Percentiles rank a stretch among this genome's conserved stretches.
Evolutionary conservation across 805 yeast species (phyloP).

Genomic region (Kodamaea fukazawae): DNA sequence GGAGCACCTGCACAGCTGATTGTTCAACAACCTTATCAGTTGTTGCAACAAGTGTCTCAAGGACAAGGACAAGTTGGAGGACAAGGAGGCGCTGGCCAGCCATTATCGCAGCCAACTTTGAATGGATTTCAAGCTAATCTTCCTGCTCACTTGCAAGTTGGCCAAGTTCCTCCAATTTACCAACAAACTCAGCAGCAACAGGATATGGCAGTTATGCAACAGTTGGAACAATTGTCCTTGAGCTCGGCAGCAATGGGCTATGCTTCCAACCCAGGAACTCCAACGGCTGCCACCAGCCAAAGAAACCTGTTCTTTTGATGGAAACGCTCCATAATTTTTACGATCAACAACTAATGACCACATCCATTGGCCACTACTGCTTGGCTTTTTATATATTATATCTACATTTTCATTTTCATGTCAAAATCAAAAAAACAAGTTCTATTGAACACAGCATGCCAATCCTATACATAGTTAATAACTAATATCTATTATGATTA

Average conservation of each 20-base stretch:
- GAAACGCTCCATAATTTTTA: neutral
- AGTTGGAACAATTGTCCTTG: conserved; percentile 44
- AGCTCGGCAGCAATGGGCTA: conserved; percentile 48
- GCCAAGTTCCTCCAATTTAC: conserved; percentile 3
- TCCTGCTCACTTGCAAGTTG: conserved; percentile 7
- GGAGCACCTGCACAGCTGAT: conserved; percentile 6
- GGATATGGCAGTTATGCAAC: conserved; percentile 41
- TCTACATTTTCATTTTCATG: too few relatives aligned
- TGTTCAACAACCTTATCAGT: conserved; percentile 1
- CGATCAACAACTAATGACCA: conserved; percentile 4
- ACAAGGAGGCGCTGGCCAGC: too few relatives aligned
- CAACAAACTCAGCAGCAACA: conserved; percentile 16
- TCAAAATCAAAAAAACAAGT: too few relatives aligned
- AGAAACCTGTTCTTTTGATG: conserved; percentile 23
- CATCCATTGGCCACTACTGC: too few relatives aligned
- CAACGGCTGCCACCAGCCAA: conserved; percentile 23
- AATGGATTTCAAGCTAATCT: neutral
- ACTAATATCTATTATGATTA: too few relatives aligned
- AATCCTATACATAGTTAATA: too few relatives aligned
- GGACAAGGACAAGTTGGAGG: conserved; percentile 1
- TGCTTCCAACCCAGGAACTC: conserved; percentile 43
- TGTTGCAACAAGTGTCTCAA: conserved; percentile 1
- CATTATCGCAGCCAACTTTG: neutral
- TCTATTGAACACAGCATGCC: too few relatives aligned
- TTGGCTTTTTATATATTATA: too few relatives aligned